Evolutionary conservation across 441 rosid species (phyloP).

Genomic region (Gossypium davidsonii): DNA sequence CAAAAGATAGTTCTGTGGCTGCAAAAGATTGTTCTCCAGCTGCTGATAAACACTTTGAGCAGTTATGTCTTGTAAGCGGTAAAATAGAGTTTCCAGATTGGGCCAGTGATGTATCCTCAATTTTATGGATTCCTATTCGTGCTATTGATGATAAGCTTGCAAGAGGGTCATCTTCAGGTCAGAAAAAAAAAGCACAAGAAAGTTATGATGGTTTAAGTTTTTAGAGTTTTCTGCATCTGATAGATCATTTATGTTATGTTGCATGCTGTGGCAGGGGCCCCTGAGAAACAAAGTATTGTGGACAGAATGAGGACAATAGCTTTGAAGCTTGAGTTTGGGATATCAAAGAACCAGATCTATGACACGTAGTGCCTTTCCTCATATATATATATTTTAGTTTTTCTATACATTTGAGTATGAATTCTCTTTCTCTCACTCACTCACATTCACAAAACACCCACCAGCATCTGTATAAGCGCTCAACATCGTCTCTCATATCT

Average conservation of each 20-base stretch:
- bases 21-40: slow-evolving; percentile 24
- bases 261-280: slow-evolving; percentile 39
- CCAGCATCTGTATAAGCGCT: not conserved
- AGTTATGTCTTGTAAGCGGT: slow-evolving; percentile 51
- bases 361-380: slow-evolving; percentile 46
- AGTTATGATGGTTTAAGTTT: slow-evolving; percentile 13
- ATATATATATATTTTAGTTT: not conserved
- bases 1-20: slow-evolving; percentile 25
- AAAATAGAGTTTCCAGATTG: slow-evolving; percentile 78
- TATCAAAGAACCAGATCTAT: slow-evolving; percentile 80
- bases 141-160: slow-evolving; percentile 75
- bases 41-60: slow-evolving; percentile 44
- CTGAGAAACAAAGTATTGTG: slow-evolving; percentile 67
- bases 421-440: slow-evolving; percentile 3
- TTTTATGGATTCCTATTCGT: slow-evolving; percentile 80
- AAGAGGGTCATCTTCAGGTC: slow-evolving; percentile 92
- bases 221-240: slow-evolving; percentile 18
- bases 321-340: slow-evolving; percentile 90
- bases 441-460: not conserved
- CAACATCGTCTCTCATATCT: not conserved
- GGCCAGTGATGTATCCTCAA: slow-evolving; percentile 72
- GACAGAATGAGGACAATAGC: slow-evolving; percentile 99
- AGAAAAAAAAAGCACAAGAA: slow-evolving; percentile 15
- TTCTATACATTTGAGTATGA: not conserved
- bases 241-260: slow-evolving; percentile 9